phyloP scores from a whole-genome alignment of 768 basidiomycete species.

The Podaxis sp. region DNA sequence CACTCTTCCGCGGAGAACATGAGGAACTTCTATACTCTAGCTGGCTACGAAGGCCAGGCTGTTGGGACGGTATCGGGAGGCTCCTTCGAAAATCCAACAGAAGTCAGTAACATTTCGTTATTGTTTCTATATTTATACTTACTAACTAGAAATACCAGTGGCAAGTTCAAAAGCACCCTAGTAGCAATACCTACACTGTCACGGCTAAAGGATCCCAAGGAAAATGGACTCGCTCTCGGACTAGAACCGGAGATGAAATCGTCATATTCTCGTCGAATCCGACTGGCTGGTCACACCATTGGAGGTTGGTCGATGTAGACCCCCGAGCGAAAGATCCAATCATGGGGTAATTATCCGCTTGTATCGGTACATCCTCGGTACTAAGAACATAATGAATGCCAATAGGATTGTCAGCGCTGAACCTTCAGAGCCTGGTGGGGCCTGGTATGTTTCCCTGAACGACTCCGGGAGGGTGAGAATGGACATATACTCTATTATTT shows the following conservation, averaged over 20 bases:
- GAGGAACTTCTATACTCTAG: slow-evolving; percentile 1
- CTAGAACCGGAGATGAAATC: not conserved
- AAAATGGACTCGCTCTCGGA: not conserved
- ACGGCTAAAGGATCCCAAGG: slow-evolving; percentile 5
- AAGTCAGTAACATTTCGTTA: not conserved
- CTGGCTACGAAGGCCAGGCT: not conserved
- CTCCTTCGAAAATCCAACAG: not conserved
- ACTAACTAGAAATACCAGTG: not conserved
- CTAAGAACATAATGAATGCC: not conserved
- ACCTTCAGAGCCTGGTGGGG: not conserved
- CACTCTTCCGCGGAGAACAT: slow-evolving; percentile 7
- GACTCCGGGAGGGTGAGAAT: not conserved
- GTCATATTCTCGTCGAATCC: slow-evolving; percentile 3
- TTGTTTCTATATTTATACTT: not conserved
- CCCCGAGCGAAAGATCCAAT: slow-evolving; percentile 7
- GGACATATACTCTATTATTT: not conserved
- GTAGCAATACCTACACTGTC: slow-evolving; percentile 8
- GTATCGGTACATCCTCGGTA: not conserved
- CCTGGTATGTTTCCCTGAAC: not conserved
- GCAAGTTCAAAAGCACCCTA: slow-evolving; percentile 7
- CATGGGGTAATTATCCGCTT: not conserved
- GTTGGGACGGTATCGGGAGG: slow-evolving; percentile 3
- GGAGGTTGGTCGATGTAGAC: slow-evolving; percentile 9
- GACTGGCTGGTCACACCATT: slow-evolving; percentile 6
- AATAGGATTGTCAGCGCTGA: slow-evolving; percentile 1